These are phyloP conservation scores for Trypanosoma vivax DNA, from an alignment of 208 protist genomes.

Conservation along the genomic window DNA sequence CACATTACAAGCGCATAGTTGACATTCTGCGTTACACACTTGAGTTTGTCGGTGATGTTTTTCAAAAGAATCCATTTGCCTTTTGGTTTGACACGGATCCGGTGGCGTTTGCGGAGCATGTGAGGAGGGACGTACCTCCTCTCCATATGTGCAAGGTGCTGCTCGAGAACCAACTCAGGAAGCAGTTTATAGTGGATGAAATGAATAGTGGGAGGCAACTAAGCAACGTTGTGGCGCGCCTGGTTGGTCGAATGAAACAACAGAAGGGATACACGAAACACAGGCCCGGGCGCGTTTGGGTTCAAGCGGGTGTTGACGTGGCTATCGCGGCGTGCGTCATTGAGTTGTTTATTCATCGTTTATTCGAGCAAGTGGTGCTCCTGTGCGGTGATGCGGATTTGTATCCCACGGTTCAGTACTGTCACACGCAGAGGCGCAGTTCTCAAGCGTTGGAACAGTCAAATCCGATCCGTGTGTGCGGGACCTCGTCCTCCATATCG, in stretches of 20 bases:
- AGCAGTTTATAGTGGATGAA: constrained; percentile 58
- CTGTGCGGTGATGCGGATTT: constrained; percentile 79
- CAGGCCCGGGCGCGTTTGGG: constrained; percentile 73
- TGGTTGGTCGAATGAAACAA: constrained; percentile 79
- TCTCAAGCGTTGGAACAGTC: constrained; percentile 18
- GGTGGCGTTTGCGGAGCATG: constrained; percentile 60
- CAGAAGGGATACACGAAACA: constrained; percentile 66
- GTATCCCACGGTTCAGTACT: constrained; percentile 74
- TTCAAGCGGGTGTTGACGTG: constrained; percentile 81
- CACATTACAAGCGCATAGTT: constrained; percentile 48
- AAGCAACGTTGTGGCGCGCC: constrained; percentile 68
- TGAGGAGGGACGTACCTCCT: constrained; percentile 71
- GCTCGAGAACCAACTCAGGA: constrained; percentile 41
- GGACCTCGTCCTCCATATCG: constrained; percentile 59
- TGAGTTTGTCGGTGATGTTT: constrained; percentile 77
- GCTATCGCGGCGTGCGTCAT: constrained; percentile 72
- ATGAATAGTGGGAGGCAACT: constrained; percentile 74
- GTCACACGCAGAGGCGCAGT: constrained; percentile 50
- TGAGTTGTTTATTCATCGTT: constrained; percentile 57
- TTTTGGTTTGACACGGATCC: constrained; percentile 87
- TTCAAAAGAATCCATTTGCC: constrained; percentile 57
- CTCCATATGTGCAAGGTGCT: constrained; percentile 51
- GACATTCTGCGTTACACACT: constrained; percentile 58
- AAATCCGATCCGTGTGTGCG: constrained; percentile 74
- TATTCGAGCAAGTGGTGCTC: constrained; percentile 77